A percentile compares a stretch with the other conserved stretches of the same genome.
These are phyloP conservation scores for Gentiana dahurica DNA, from an alignment of 257 asterid species.

Conservation along the genomic window DNA sequence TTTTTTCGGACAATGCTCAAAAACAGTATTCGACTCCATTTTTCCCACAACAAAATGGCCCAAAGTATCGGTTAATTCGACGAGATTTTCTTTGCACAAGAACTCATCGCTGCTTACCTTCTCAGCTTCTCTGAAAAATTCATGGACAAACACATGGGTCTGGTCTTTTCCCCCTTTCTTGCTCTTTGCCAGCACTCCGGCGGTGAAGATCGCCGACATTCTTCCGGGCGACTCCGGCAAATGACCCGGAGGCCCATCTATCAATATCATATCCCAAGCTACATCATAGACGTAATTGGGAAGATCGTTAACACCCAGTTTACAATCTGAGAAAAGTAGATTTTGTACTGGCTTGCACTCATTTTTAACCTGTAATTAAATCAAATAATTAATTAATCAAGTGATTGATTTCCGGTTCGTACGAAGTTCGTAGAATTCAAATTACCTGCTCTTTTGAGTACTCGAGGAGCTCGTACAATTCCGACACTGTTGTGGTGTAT, in stretches of 20 bases:
- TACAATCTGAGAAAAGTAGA: constrained; percentile 77
- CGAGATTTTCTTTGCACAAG: constrained; percentile 48
- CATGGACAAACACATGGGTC: constrained; percentile 74
- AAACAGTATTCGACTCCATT: constrained; percentile 20
- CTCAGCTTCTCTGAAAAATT: constrained; percentile 53
- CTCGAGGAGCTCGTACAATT: constrained; percentile 42
- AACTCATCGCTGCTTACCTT: constrained; percentile 53
- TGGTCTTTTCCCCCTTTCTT: constrained; percentile 34
- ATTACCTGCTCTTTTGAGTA: constrained; percentile 29
- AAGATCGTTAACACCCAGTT: constrained; percentile 59
- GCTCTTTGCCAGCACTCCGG: constrained; percentile 75
- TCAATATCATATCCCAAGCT: constrained; percentile 63
- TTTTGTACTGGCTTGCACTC: constrained; percentile 50
- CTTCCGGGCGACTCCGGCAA: constrained; percentile 54
- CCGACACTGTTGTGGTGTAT: constrained; percentile 53
- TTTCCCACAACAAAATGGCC: constrained; percentile 61
- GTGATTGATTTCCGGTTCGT: too few species aligned
- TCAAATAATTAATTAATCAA: too few species aligned
- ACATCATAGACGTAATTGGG: constrained; percentile 88
- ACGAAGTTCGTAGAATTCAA: too few species aligned
- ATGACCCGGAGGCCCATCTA: constrained; percentile 77
- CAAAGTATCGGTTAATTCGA: constrained; percentile 28
- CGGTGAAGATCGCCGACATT: constrained; percentile 61
- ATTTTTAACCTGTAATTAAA: not conserved
- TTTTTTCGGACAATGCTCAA: constrained; percentile 34